phyloP scores from a whole-genome alignment of 805 yeast genomes.

The Metschnikowia cerradonensis region DNA sequence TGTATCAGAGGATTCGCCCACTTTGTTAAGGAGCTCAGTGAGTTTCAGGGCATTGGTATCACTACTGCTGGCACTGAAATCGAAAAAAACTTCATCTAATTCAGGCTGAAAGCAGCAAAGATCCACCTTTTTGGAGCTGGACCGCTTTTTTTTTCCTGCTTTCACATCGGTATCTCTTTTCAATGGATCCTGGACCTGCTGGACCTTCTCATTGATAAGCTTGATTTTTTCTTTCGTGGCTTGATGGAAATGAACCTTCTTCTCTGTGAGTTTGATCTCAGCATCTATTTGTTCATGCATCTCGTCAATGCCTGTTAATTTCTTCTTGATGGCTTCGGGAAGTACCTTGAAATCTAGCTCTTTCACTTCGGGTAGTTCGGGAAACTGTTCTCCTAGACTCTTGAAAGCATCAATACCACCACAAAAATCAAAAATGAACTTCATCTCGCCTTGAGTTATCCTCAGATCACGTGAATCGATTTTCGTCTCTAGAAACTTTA shows the following conservation, averaged over 20 bases:
- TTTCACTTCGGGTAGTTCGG: constrained; percentile 35
- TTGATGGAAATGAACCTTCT: constrained; percentile 21
- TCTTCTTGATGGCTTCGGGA: constrained; percentile 17
- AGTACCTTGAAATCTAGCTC: constrained; percentile 18
- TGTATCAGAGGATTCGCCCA: neutral
- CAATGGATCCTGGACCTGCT: constrained; percentile 15
- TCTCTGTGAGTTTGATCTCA: constrained; percentile 15
- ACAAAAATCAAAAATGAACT: constrained; percentile 23
- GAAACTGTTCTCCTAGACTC: constrained; percentile 36
- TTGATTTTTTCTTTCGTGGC: constrained; percentile 36
- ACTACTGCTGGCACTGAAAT: neutral
- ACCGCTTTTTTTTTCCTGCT: constrained; percentile 16
- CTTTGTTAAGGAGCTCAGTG: neutral
- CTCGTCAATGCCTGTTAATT: constrained; percentile 16
- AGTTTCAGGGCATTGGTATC: neutral
- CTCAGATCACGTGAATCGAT: constrained; percentile 21
- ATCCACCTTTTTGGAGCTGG: constrained; percentile 38
- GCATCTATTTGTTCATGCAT: constrained; percentile 13
- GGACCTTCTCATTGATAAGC: constrained; percentile 31
- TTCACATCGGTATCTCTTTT: constrained; percentile 12
- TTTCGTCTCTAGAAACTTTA: constrained; percentile 31
- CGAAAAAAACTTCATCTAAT: constrained; percentile 12
- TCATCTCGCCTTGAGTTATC: constrained; percentile 18
- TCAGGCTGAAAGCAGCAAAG: constrained; percentile 50
- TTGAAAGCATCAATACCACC: constrained; percentile 20